Conservation (phyloP, 345 rosid genomes). For the Gossypium ekmanianum region DNA sequence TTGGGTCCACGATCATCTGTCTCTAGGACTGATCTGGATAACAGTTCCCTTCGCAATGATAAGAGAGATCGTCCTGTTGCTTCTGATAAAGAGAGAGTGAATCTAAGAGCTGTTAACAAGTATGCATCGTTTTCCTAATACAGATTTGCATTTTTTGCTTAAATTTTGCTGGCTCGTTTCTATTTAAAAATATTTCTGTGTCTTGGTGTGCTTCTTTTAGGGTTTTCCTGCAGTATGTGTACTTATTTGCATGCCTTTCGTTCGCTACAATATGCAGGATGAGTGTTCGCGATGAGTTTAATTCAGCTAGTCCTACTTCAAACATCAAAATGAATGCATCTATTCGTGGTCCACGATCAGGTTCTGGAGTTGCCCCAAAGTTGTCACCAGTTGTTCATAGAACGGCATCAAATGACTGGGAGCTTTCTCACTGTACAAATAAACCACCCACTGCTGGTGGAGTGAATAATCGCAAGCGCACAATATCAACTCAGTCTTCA, state of each 20-base stretch:
- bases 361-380: slow-evolving; percentile 60
- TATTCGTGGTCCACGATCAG: slow-evolving; percentile 73
- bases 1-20: slow-evolving; percentile 56
- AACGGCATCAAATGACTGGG: slow-evolving; percentile 73
- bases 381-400: slow-evolving; percentile 62
- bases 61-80: slow-evolving; percentile 70
- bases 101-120: slow-evolving; percentile 72
- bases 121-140: slow-evolving; percentile 35
- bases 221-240: neutral
- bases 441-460: slow-evolving; percentile 66
- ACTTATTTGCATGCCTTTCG: neutral
- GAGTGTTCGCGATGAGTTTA: slow-evolving; percentile 60
- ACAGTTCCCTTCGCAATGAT: slow-evolving; percentile 53
- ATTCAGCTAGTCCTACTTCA: slow-evolving; percentile 68
- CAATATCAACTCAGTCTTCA: slow-evolving; percentile 58
- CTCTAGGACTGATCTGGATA: slow-evolving; percentile 63
- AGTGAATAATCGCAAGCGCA: slow-evolving; percentile 67
- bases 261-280: slow-evolving; percentile 44
- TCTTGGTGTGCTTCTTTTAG: neutral
- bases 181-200: neutral
- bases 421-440: slow-evolving; percentile 70
- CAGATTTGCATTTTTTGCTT: slow-evolving; percentile 8
- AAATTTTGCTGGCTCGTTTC: neutral
- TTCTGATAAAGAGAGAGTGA: slow-evolving; percentile 78
- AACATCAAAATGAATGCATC: slow-evolving; percentile 57